Base-by-base conservation (phyloP, 805 yeast genomes). In the Yueomyces sinensis region DNA sequence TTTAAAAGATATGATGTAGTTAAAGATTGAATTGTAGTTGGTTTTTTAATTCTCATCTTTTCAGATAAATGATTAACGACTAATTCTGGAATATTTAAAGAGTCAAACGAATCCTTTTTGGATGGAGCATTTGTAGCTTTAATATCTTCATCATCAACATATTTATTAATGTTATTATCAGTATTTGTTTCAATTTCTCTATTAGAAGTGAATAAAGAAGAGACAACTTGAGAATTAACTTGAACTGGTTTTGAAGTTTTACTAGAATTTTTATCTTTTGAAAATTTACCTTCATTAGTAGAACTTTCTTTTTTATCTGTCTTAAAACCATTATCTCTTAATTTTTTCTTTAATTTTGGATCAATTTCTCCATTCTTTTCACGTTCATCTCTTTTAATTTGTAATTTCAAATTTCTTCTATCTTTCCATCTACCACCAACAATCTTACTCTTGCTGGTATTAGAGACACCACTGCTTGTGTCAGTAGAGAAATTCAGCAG, bases 91-190 rank as follows among this genome's bases (percentile, higher is more conserved):
- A 87, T 55, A 0, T 93, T 93, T 30, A 89, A 59, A 0, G 83
- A 82, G 14, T 59, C 65, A 47, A 89, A 89, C 1, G 76, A 62
- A 46, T 79, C 86, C 14, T 62, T 66, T 6, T 47, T 33, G 20
- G 82, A 53, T 0, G 96, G 95, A 0, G 96, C 96, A 59, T 91
- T 91, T 0, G 96, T 83, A 1, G 94, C 82, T 36, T 36, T 42
- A 9, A 51, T 41, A 15, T 49, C 54, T 6, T 52, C 43, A 18
- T 53, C 53, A 3, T 59, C 59, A 16, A 62, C 61, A 17, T 63
- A 58, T 1, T 52, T 61, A 33, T 66, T 58, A 3, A 55, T 60
- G 13, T 25, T 25, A n/a, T 9, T 5, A 9, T 60, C 52, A 2
- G 40, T 46, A n/a, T 50, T 37, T 0, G 55, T 48, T 9, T 54